Conservation (phyloP, 139 green algal genomes). For the Nannochloris sp. region DNA sequence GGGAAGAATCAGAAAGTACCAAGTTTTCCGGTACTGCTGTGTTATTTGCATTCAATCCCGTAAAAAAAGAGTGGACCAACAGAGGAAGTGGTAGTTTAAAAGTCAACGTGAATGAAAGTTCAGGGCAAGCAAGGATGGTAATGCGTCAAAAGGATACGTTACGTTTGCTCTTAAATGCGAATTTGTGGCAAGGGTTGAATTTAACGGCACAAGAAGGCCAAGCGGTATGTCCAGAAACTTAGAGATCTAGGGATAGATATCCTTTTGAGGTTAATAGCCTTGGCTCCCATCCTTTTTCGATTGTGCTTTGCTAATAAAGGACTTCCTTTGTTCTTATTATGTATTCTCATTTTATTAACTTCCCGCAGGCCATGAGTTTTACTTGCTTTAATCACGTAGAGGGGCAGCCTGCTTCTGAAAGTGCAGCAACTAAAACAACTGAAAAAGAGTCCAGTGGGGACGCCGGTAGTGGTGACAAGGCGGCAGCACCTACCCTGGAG, state of each 20-base stretch:
- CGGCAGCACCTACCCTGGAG: conserved; percentile 4
- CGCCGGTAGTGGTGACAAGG: neutral
- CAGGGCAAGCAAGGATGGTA: conserved; percentile 61
- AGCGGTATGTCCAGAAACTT: conserved; percentile 36
- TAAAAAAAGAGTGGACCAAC: conserved; percentile 67
- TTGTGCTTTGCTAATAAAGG: no score
- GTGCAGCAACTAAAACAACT: neutral
- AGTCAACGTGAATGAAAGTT: conserved; percentile 47
- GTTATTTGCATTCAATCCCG: conserved; percentile 75
- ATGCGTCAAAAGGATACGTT: conserved; percentile 85
- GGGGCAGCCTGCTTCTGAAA: no score
- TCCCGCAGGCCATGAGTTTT: conserved; percentile 61
- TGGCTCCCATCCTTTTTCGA: neutral
- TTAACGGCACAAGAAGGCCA: conserved; percentile 71
- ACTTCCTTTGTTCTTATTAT: no score
- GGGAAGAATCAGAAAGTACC: conserved; percentile 66
- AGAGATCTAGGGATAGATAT: no score
- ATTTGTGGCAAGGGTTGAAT: conserved; percentile 68
- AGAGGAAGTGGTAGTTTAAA: conserved; percentile 76
- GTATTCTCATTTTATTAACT: neutral
- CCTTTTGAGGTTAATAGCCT: neutral
- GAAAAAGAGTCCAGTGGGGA: neutral
- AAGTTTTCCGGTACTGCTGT: conserved; percentile 49
- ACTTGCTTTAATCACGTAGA: conserved; percentile 54
- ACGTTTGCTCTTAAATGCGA: conserved; percentile 85